phyloP scores from a whole-genome alignment of 139 green algal genomes.

The Asterochloris sp. region DNA sequence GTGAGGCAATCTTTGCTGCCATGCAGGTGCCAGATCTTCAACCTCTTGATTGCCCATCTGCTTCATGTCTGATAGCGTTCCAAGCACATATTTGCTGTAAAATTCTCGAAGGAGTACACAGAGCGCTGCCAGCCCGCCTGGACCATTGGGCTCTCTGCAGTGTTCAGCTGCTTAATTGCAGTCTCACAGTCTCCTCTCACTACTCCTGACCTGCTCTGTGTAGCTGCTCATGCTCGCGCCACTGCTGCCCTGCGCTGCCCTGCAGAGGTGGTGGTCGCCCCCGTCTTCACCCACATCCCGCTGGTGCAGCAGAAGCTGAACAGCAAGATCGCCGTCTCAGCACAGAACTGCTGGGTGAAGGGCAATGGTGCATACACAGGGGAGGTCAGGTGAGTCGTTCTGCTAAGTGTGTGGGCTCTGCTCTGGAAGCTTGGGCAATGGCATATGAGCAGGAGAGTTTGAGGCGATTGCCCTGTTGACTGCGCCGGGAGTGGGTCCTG shows the following conservation, averaged over 20 bases:
- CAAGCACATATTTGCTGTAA: too few relatives aligned
- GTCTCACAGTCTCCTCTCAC: not conserved
- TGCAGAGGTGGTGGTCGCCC: constrained; percentile 21
- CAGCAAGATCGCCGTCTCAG: constrained; percentile 63
- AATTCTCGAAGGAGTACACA: not conserved
- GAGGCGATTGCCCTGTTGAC: too few relatives aligned
- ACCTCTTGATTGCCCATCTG: not conserved
- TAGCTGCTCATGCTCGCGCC: not conserved
- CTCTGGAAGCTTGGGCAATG: too few relatives aligned
- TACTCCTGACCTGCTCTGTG: not conserved
- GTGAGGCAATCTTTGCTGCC: not conserved
- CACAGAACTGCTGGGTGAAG: constrained; percentile 91
- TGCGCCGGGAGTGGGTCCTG: too few relatives aligned
- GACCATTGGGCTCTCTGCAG: not conserved
- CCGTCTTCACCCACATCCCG: constrained; percentile 12
- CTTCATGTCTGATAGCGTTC: not conserved
- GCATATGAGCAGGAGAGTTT: too few relatives aligned
- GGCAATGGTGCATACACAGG: constrained; percentile 91
- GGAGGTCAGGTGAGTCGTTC: constrained; percentile 41
- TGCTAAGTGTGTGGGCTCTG: too few relatives aligned
- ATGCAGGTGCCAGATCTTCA: not conserved
- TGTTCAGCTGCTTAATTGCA: not conserved
- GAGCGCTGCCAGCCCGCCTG: not conserved
- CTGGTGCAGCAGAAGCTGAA: constrained; percentile 31
- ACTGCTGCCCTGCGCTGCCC: not conserved